These are phyloP conservation scores for Tagetes patula DNA, from an alignment of 129 eudicot genomes.

Conservation along the genomic window DNA sequence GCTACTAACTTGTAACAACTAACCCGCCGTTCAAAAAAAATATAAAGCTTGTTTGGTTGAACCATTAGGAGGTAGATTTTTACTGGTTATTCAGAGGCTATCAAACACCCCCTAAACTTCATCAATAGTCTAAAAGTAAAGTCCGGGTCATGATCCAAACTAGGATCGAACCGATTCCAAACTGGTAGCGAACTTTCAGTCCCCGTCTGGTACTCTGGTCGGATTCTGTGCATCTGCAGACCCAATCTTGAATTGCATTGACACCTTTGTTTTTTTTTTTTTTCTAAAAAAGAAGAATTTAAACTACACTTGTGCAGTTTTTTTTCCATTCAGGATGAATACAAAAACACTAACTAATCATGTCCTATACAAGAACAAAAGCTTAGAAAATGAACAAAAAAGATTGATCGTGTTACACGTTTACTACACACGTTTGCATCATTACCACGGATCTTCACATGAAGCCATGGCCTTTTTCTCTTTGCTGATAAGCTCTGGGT, in stretches of 20 bases:
- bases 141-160: not conserved
- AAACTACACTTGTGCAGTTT: not conserved
- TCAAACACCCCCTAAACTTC: no score
- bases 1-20: no score
- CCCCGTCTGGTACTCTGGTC: not conserved
- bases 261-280: not conserved
- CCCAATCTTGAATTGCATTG: not conserved
- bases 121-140: not conserved
- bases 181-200: not conserved
- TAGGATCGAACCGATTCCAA: not conserved
- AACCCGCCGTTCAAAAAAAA: no score
- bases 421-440: not conserved
- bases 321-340: slow-evolving; percentile 1
- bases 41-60: no score
- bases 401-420: not conserved
- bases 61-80: no score
- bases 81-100: no score
- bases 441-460: slow-evolving; percentile 30
- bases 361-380: slow-evolving; percentile 44
- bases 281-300: not conserved
- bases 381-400: slow-evolving; percentile 25
- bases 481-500: slow-evolving; percentile 37
- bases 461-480: slow-evolving; percentile 42
- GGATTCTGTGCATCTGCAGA: not conserved
- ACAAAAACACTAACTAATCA: slow-evolving; percentile 25